These are phyloP conservation scores for Clavaria fumosa DNA, from an alignment of 768 basidiomycete species.

Conservation along the genomic window DNA sequence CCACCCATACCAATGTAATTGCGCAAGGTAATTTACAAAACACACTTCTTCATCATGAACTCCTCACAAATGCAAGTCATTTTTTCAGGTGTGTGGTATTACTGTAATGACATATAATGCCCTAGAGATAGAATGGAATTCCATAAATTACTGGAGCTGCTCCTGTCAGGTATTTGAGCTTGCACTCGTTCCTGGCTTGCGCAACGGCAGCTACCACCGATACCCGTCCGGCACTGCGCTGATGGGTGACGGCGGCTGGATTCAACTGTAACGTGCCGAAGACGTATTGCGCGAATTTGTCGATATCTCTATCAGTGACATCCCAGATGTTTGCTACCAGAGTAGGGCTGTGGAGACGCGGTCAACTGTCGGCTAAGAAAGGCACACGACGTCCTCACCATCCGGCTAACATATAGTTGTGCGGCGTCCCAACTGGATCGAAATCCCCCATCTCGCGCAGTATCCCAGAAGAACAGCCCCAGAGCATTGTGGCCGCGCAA, in stretches of 20 bases:
- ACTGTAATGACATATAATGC: neutral
- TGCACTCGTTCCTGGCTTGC: conserved; percentile 64
- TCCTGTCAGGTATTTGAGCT: conserved; percentile 86
- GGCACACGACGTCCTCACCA: conserved; percentile 45
- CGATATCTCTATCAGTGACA: conserved; percentile 94
- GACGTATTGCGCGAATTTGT: conserved; percentile 77
- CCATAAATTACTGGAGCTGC: conserved; percentile 94
- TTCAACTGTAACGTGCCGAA: conserved; percentile 54
- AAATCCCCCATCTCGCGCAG: conserved; percentile 88
- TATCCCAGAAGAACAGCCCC: conserved; percentile 94
- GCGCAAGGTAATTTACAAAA: too few species aligned
- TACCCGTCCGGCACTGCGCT: conserved; percentile 11
- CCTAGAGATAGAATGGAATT: conserved; percentile 72
- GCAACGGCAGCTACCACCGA: conserved; percentile 63
- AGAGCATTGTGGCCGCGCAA: conserved; percentile 94
- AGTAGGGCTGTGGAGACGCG: conserved; percentile 46
- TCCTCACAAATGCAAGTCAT: too few species aligned
- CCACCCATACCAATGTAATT: too few species aligned
- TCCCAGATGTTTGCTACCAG: conserved; percentile 96
- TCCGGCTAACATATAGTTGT: conserved; percentile 93
- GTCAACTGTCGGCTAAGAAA: neutral
- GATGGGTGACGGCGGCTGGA: conserved; percentile 16
- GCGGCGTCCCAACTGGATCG: conserved; percentile 81
- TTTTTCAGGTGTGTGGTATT: too few species aligned
- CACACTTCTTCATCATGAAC: too few species aligned